Evolutionary conservation across 2,329 filamentous ascomycete species (phyloP), one percentile per base, ranked within the genome.

Genomic region (Penicillium sp.): DNA sequence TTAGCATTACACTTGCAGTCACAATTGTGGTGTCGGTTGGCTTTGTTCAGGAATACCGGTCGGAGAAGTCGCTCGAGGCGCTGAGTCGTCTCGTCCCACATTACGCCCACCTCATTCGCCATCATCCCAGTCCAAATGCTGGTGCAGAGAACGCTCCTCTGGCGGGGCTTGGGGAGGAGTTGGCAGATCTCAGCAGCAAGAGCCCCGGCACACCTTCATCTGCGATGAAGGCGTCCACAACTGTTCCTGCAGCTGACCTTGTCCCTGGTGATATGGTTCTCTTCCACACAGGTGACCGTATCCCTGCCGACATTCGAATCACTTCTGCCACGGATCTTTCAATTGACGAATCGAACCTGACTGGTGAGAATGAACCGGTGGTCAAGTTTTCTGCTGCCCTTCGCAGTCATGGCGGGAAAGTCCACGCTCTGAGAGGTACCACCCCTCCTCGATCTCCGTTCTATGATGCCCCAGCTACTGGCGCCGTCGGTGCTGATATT

Each of bases 11-110:
- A 0, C 86, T 96, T 29, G 94, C 94, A 2, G 94, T 99, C 21
- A 96, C 92, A 24, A 99, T 99, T 63, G 94, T 99, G 6, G 92
- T 99, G 23, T 88, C 88, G 0, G 94, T 99, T 39, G 94, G 93
- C 2, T 99, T 99, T 64, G 85, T 97, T 47, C 94, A 99, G 70
- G 94, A 99, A 74, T 99, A 99, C 71, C 83, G 94, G 53, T 97
- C 94, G 7, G 94, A 99, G 70, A 95, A 99, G 74, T 97, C 93
- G 2, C 85, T 99, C 60, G 94, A 99, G 73, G 94, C 94, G 18
- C 78, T 99, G 62, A 96, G 89, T 67, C 90, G 94, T 64, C 78
- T 99, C 24, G 93, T 99, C 0, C 95, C 94, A 26, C 95, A 97
- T 70, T 90, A 92, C 70, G 94, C 95, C 28, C 92, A 99, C 74